Evolutionary conservation across 2,329 filamentous ascomycete genomes (phyloP).

Genomic region (Claviceps sp.): DNA sequence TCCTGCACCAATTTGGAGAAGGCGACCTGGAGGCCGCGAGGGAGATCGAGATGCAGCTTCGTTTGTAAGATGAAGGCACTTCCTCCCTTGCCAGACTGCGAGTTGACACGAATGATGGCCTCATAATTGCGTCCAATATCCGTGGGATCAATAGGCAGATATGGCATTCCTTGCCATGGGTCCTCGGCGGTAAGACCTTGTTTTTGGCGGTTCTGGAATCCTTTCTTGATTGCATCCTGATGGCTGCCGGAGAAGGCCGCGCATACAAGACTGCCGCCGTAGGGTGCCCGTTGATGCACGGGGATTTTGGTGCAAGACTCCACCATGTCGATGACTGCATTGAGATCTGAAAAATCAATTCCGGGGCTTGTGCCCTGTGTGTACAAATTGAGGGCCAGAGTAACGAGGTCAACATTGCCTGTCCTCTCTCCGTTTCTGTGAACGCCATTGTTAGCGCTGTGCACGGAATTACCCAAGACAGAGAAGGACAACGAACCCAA

Average conservation of each 20-base stretch:
- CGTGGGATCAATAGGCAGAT: slow-evolving; percentile 81
- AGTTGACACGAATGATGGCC: slow-evolving; percentile 95
- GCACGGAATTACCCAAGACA: not conserved
- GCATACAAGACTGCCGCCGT: slow-evolving; percentile 25
- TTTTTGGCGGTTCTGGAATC: slow-evolving; percentile 58
- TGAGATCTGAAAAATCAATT: slow-evolving; percentile 85
- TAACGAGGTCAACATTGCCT: slow-evolving; percentile 90
- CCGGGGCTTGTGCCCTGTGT: slow-evolving; percentile 78
- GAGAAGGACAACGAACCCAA: slow-evolving; percentile 22
- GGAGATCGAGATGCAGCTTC: slow-evolving; percentile 80
- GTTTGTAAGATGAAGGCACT: slow-evolving; percentile 88
- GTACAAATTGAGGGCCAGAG: slow-evolving; percentile 83
- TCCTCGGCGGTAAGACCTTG: slow-evolving; percentile 46
- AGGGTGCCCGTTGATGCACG: not conserved
- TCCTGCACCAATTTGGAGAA: slow-evolving; percentile 81
- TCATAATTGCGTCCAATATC: slow-evolving; percentile 97
- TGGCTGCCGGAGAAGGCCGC: slow-evolving; percentile 86
- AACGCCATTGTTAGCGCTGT: not conserved
- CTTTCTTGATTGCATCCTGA: slow-evolving; percentile 94
- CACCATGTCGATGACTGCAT: slow-evolving; percentile 72
- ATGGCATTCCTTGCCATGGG: slow-evolving; percentile 66
- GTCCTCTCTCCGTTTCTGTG: slow-evolving; percentile 78
- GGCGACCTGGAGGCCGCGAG: slow-evolving; percentile 80
- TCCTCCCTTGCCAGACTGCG: slow-evolving; percentile 87
- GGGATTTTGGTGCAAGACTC: slow-evolving; percentile 77